These are phyloP conservation scores for Annulohypoxylon stygium DNA, from an alignment of 495 filamentous ascomycete species.

Conservation along the genomic window DNA sequence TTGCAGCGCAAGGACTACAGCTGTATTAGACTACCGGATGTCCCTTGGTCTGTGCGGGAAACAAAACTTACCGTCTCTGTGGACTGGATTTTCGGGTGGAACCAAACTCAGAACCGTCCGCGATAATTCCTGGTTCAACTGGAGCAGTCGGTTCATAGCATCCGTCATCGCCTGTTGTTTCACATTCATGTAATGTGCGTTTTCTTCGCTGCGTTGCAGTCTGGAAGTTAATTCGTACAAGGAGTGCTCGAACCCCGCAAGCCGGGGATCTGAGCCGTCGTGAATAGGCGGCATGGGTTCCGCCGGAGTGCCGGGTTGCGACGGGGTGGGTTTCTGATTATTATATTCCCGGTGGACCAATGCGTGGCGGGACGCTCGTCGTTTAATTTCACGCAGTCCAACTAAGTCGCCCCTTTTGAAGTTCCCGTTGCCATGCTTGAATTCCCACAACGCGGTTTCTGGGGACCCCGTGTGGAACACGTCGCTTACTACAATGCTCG, in stretches of 20 bases:
- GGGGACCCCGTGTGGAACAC: conserved; percentile 98
- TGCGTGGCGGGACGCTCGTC: conserved; percentile 94
- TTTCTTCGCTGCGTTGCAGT: conserved; percentile 86
- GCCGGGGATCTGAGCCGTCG: conserved; percentile 80
- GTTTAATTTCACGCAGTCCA: conserved; percentile 94
- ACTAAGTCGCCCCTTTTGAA: conserved; percentile 95
- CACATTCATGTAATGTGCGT: conserved; percentile 78
- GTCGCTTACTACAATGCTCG: conserved; percentile 80
- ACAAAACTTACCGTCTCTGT: conserved; percentile 70
- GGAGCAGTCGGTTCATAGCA: conserved; percentile 76
- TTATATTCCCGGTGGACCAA: conserved; percentile 96
- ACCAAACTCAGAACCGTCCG: conserved; percentile 76
- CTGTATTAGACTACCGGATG: conserved; percentile 47
- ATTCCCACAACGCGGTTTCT: conserved; percentile 97
- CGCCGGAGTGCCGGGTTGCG: conserved; percentile 85
- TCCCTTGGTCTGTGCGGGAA: conserved; percentile 24
- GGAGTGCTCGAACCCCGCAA: conserved; percentile 82
- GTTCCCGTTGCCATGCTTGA: conserved; percentile 97
- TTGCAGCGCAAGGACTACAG: conserved; percentile 81
- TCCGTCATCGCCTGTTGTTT: conserved; percentile 88
- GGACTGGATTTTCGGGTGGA: conserved; percentile 71
- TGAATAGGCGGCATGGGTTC: conserved; percentile 76
- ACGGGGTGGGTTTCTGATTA: conserved; percentile 78
- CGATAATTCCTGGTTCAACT: conserved; percentile 80
- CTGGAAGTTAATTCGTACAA: conserved; percentile 83